phyloP scores from a whole-genome alignment of 139 green algal species.

The Mychonastes homosphaera region DNA sequence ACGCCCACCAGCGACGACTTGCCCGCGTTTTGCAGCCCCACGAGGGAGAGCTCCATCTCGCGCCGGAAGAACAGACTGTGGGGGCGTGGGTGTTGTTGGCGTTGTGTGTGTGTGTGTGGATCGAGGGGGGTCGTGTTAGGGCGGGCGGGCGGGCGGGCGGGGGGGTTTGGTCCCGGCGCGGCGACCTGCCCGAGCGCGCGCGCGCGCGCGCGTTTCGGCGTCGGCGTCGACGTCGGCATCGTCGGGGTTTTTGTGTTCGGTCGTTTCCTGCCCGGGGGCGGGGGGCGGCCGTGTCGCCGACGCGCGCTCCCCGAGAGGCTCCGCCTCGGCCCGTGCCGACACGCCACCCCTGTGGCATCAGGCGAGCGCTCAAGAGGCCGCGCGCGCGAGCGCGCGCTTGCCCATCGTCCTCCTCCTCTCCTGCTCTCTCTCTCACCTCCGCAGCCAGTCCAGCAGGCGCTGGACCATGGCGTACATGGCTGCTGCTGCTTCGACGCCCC shows the following conservation, averaged over 20 bases:
- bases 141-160: too few relatives aligned
- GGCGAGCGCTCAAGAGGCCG: not conserved
- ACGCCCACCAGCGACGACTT: conserved; percentile 96
- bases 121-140: too few relatives aligned
- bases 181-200: not conserved
- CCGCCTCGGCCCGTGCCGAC: not conserved
- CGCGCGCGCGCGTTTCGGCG: not conserved
- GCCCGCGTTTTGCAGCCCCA: conserved; percentile 93
- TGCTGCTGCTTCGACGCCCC: not conserved
- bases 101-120: not conserved
- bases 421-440: conserved; percentile 26
- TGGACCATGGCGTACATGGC: conserved; percentile 18
- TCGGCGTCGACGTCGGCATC: too few relatives aligned
- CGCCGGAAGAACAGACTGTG: conserved; percentile 89
- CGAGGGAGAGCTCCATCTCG: conserved; percentile 97
- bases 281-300: not conserved
- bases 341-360: not conserved
- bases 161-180: too few relatives aligned
- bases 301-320: not conserved
- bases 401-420: not conserved
- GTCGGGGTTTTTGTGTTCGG: too few relatives aligned
- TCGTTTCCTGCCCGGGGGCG: not conserved
- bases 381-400: not conserved
- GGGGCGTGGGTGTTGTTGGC: not conserved
- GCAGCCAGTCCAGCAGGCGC: conserved; percentile 44